Evolutionary conservation across 768 basidiomycete genomes (phyloP).

Genomic region (Auricularia heimuer): DNA sequence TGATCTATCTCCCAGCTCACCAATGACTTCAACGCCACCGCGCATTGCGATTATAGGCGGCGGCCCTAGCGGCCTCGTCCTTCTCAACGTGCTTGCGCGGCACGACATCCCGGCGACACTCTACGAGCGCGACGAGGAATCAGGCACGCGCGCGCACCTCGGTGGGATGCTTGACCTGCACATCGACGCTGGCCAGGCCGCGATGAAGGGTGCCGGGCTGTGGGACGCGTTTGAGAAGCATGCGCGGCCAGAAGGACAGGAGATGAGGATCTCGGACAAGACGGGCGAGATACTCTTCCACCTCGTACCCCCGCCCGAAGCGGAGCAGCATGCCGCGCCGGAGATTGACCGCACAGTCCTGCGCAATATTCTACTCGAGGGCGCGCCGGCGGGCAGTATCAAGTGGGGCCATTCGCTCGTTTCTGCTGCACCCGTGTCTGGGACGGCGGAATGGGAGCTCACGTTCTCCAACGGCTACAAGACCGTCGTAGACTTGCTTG

Average conservation of each 20-base stretch:
- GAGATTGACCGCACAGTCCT: constrained; percentile 1
- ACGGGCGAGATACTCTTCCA: neutral
- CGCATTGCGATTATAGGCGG: constrained; percentile 15
- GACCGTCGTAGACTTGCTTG: constrained; percentile 14
- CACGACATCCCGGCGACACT: constrained; percentile 13
- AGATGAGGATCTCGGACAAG: constrained; percentile 10
- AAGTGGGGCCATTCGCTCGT: constrained; percentile 6
- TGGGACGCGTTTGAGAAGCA: constrained; percentile 12
- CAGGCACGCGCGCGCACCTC: constrained; percentile 9
- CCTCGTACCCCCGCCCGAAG: neutral
- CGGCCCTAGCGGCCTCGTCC: constrained; percentile 19
- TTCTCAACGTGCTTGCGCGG: constrained; percentile 18
- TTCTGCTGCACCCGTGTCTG: neutral
- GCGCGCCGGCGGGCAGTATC: constrained; percentile 4
- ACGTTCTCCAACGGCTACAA: neutral
- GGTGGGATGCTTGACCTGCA: constrained; percentile 21
- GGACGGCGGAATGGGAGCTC: neutral
- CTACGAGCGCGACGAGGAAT: constrained; percentile 16
- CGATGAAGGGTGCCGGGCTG: constrained; percentile 14
- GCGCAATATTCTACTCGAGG: constrained; percentile 11
- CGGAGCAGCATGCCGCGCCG: neutral
- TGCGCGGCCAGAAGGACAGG: constrained; percentile 13
- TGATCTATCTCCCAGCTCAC: too few species aligned
- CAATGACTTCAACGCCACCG: neutral
- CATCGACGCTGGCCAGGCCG: constrained; percentile 14